Conservation (phyloP, 257 asterid species). For the Voacanga thouarsii region DNA sequence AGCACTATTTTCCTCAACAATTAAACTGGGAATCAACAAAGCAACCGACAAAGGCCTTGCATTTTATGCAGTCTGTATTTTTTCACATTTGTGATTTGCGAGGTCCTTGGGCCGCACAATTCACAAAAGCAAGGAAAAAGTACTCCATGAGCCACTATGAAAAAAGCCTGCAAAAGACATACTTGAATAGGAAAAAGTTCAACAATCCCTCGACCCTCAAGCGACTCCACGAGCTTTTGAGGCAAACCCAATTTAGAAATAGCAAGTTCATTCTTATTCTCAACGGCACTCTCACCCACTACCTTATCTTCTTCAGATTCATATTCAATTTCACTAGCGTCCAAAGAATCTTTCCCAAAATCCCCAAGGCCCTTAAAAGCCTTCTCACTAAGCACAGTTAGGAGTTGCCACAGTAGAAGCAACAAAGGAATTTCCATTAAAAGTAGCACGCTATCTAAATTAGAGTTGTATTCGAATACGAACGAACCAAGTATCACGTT, state of each 20-base stretch:
- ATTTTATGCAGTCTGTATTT: no score
- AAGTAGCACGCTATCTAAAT: conserved; percentile 1
- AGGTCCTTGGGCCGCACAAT: no score
- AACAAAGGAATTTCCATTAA: conserved; percentile 32
- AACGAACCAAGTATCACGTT: no score
- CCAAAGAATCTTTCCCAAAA: conserved; percentile 44
- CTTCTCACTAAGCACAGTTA: conserved; percentile 68
- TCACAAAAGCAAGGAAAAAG: no score
- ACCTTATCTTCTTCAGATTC: conserved; percentile 33
- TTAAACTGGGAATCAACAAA: no score
- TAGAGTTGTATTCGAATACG: no score
- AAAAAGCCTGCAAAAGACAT: neutral
- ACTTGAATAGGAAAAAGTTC: conserved; percentile 89
- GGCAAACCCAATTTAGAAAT: conserved; percentile 71
- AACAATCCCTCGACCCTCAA: conserved; percentile 73
- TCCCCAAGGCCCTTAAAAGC: conserved; percentile 79
- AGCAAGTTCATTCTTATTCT: conserved; percentile 52
- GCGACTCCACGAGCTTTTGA: conserved; percentile 61
- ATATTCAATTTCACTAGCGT: conserved; percentile 40
- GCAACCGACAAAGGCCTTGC: no score
- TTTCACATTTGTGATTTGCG: no score
- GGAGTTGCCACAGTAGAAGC: conserved; percentile 66
- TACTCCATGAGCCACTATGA: no score
- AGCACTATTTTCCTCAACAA: no score
- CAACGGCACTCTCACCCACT: conserved; percentile 19